Evolutionary conservation across 2,329 filamentous ascomycete genomes (phyloP).

Genomic region (Fusarium acutatum): DNA sequence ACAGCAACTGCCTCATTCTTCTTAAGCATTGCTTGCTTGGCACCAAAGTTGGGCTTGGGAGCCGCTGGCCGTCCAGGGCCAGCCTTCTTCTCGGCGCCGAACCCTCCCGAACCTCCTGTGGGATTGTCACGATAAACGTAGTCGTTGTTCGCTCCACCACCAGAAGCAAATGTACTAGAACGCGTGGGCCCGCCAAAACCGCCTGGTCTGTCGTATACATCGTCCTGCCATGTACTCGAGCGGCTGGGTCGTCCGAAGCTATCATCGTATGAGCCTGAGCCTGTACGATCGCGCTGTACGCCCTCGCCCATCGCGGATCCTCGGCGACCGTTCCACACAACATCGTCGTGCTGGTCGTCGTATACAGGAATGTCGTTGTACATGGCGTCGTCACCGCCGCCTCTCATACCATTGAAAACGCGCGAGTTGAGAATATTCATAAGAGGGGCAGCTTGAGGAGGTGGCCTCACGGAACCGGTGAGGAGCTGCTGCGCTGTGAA

Average conservation of each 20-base stretch:
- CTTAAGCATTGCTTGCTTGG: constrained; percentile 63
- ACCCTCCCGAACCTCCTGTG: constrained; percentile 29
- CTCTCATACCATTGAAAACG: constrained; percentile 76
- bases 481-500: constrained; percentile 85
- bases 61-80: constrained; percentile 83
- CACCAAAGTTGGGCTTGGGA: constrained; percentile 85
- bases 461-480: constrained; percentile 78
- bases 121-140: constrained; percentile 64
- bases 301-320: constrained; percentile 78
- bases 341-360: constrained; percentile 81
- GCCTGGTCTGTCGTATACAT: constrained; percentile 72
- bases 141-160: constrained; percentile 55
- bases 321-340: constrained; percentile 81
- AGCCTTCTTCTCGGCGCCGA: constrained; percentile 49
- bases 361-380: constrained; percentile 96
- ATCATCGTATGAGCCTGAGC: constrained; percentile 51
- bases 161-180: constrained; percentile 60
- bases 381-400: constrained; percentile 68
- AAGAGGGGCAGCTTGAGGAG: constrained; percentile 83
- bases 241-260: constrained; percentile 67
- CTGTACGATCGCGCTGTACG: constrained; percentile 47
- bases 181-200: constrained; percentile 52
- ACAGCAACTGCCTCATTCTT: constrained; percentile 88
- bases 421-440: constrained; percentile 86
- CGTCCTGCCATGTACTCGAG: constrained; percentile 78